Evolutionary conservation across 768 basidiomycete species (phyloP), one percentile per base, ranked within the genome.

Genomic region (Calocybe indica): DNA sequence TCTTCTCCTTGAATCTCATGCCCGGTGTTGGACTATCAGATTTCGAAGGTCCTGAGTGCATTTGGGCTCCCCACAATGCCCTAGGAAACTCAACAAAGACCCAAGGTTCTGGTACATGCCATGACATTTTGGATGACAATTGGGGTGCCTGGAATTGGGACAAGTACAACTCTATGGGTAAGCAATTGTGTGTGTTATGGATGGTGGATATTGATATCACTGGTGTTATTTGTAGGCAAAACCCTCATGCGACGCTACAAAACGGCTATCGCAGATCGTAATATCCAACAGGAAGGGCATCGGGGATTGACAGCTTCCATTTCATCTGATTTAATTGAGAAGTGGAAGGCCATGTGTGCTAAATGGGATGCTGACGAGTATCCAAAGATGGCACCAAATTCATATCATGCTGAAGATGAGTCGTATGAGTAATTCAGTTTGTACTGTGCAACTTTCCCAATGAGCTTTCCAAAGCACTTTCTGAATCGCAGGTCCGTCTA

Each of bases 1-100:
- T n/a, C n/a, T n/a, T n/a, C 28, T 59, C 56, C 0, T 58, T 65
- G 46, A 62, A 62, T 30, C 54, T 48, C 35, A 52, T 50, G 5
- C 43, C 36, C 5, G 53, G 56, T 8, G 57, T 53, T 43, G 67
- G 62, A 1, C 55, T 54, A 7, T 63, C 63, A 1, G 61, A 68
- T 47, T 69, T 69, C 0, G 68, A 71, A 46, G 62, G 53, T 2
- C 54, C 57, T 0, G 70, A 72, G 50, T 52, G 62, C 0, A 57
- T 58, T 0, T 72, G 70, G 70, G 45, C 57, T 0, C 44, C 46
- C 6, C 47, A 58, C 6, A 70, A 71, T 47, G 45, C 48, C 0
- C 28, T 62, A 5, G 60, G 63, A 0, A 37, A 22, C 0, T 62
- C 60, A 14, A 68, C 63, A 0, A 52, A 52, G 40, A 62, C 67